Conservation (phyloP, 768 basidiomycete genomes). For the Lentinus tigrinus region DNA sequence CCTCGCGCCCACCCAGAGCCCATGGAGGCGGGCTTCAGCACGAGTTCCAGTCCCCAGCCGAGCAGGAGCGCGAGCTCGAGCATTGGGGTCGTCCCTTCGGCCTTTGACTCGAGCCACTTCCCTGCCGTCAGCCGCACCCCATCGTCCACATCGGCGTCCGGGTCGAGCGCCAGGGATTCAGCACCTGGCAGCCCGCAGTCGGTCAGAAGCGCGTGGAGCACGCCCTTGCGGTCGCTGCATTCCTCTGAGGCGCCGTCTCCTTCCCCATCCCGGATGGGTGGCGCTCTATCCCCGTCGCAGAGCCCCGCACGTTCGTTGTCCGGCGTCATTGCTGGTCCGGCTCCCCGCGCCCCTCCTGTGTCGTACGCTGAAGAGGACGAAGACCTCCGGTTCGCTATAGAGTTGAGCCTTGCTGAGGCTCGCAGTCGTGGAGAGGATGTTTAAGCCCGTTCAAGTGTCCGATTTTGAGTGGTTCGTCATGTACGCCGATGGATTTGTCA, state of each 20-base stretch:
- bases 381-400: conserved; percentile 63
- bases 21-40: conserved; percentile 48
- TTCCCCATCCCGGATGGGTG: conserved; percentile 5
- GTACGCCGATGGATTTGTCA: too few relatives aligned
- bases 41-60: conserved; percentile 29
- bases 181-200: conserved; percentile 24
- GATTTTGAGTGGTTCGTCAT: not conserved
- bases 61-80: conserved; percentile 7
- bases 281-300: conserved; percentile 5
- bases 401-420: conserved; percentile 73
- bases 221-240: conserved; percentile 25
- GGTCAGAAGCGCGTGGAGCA: conserved; percentile 31
- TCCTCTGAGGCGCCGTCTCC: conserved; percentile 24
- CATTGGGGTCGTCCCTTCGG: conserved; percentile 6
- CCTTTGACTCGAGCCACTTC: conserved; percentile 31
- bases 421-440: conserved; percentile 30
- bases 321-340: not conserved
- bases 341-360: not conserved
- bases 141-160: conserved; percentile 24
- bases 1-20: conserved; percentile 50
- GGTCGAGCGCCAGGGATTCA: conserved; percentile 16
- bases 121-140: conserved; percentile 34
- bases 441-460: conserved; percentile 1
- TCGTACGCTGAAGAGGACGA: conserved; percentile 50
- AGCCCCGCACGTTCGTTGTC: conserved; percentile 7